Percentiles rank a stretch among this genome's conserved stretches.
phyloP scores from a whole-genome alignment of 768 basidiomycete species.

The Boletus insuetus region DNA sequence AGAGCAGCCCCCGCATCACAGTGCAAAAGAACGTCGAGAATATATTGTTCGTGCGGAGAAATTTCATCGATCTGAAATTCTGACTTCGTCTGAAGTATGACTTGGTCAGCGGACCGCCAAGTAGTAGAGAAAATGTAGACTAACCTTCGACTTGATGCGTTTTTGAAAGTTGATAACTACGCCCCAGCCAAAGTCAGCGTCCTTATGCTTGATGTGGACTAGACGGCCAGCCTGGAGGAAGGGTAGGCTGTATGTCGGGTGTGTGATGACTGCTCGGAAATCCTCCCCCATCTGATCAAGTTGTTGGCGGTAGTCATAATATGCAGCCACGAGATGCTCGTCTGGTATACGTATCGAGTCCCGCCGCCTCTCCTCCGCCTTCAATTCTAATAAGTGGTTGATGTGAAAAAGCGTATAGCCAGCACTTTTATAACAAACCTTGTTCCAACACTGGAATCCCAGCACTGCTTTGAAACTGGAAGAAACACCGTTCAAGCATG shows the following conservation, averaged over 20 bases:
- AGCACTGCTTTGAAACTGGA: conserved; percentile 95
- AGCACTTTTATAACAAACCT: conserved; percentile 47
- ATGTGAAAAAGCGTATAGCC: neutral
- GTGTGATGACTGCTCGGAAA: conserved; percentile 89
- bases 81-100: conserved; percentile 51
- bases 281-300: conserved; percentile 86
- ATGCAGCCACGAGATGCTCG: conserved; percentile 80
- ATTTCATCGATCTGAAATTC: conserved; percentile 65
- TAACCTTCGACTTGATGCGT: conserved; percentile 75
- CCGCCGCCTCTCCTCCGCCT: conserved; percentile 64
- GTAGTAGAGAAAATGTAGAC: conserved; percentile 2
- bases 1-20: conserved; percentile 62
- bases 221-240: conserved; percentile 91
- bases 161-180: conserved; percentile 91
- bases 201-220: conserved; percentile 86
- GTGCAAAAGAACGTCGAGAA: conserved; percentile 88
- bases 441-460: conserved; percentile 84
- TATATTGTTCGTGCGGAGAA: conserved; percentile 85
- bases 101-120: neutral
- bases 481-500: conserved; percentile 97
- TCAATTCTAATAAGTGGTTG: conserved; percentile 55
- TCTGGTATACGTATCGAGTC: conserved; percentile 72
- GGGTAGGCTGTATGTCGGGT: conserved; percentile 91
- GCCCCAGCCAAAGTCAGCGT: conserved; percentile 95
- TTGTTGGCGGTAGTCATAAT: conserved; percentile 92